phyloP scores from a whole-genome alignment of 768 basidiomycete species.

The Suillus tomentosus region DNA sequence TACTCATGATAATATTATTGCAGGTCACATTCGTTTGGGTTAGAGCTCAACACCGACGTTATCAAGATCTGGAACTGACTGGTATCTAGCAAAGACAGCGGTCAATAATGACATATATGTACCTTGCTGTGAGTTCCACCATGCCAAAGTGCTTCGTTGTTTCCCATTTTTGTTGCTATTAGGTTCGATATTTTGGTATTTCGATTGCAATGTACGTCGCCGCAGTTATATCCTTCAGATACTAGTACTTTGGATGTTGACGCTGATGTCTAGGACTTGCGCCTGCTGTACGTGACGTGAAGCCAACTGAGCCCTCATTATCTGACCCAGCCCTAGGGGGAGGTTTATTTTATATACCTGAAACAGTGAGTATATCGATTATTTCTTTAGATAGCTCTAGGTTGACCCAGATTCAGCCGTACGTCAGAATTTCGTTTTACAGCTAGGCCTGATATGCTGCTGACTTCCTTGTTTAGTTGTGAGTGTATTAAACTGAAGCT shows the following conservation, averaged over 20 bases:
- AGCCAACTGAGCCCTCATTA: not conserved
- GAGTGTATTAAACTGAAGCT: not conserved
- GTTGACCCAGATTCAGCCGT: not conserved
- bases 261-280: not conserved
- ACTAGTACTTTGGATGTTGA: not conserved
- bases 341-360: not conserved
- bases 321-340: not conserved
- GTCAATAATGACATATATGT: not conserved
- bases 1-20: not conserved
- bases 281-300: not conserved
- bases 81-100: not conserved
- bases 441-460: not conserved
- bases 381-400: not conserved
- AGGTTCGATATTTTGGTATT: not conserved
- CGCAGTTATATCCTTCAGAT: not conserved
- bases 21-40: not conserved
- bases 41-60: not conserved
- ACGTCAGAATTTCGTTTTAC: not conserved
- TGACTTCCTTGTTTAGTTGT: not conserved
- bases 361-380: not conserved
- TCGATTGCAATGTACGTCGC: not conserved
- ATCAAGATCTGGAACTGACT: not conserved
- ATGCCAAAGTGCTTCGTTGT: not conserved
- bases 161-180: not conserved
- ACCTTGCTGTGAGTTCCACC: not conserved